phyloP scores from a whole-genome alignment of 305 asterid species.

The Plantago coronopus region DNA sequence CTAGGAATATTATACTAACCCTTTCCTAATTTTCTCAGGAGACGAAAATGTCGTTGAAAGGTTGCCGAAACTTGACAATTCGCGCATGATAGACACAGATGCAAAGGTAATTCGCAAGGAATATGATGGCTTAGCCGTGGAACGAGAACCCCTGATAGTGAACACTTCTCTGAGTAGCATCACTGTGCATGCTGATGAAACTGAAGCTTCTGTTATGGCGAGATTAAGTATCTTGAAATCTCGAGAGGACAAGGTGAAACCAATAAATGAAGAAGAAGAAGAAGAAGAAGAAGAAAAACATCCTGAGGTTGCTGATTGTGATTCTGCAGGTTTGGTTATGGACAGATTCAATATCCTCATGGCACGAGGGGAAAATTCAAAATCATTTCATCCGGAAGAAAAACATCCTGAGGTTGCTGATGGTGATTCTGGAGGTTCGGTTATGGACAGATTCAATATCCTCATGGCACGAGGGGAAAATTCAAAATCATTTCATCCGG shows the following conservation, averaged over 20 bases:
- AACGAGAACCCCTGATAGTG: conserved; percentile 21
- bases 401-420: conserved; percentile 17
- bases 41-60: conserved; percentile 26
- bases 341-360: conserved; percentile 32
- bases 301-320: conserved; percentile 19
- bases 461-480: conserved; percentile 32
- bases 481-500: conserved; percentile 18
- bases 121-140: conserved; percentile 18
- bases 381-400: conserved; percentile 19
- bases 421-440: conserved; percentile 19
- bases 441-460: conserved; percentile 32
- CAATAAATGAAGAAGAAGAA: conserved; percentile 18
- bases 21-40: conserved; percentile 30
- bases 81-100: conserved; percentile 24
- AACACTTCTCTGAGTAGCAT: conserved; percentile 24
- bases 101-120: conserved; percentile 21
- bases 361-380: conserved; percentile 27
- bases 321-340: conserved; percentile 25
- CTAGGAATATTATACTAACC: conserved; percentile 11
- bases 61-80: conserved; percentile 27
- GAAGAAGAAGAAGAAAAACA: conserved; percentile 23
- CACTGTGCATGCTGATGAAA: conserved; percentile 25
- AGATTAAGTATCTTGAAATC: conserved; percentile 41
- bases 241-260: conserved; percentile 29
- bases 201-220: conserved; percentile 44